A percentile compares a stretch with the other conserved stretches of the same genome.
Conservation (phyloP, 208 protist genomes). For the Acanthamoeba triangularis region DNA sequence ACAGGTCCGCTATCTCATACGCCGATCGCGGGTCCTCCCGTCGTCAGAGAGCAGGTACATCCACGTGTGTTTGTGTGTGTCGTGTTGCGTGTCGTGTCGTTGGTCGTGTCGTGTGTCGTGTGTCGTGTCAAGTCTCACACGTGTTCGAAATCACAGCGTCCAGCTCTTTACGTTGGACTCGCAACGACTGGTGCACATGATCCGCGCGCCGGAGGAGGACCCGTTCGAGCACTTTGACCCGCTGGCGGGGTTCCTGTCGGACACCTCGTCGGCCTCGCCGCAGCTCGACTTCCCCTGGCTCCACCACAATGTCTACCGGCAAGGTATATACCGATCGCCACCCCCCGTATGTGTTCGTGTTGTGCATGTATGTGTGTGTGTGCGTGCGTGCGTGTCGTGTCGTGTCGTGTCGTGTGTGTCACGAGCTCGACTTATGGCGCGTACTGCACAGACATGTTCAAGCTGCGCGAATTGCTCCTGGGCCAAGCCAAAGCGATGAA, state of each 20-base stretch:
- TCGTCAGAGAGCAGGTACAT: not conserved
- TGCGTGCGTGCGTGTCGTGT: not conserved
- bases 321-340: not conserved
- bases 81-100: too few species aligned
- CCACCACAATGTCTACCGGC: not conserved
- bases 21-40: not conserved
- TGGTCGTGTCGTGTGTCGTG: not conserved
- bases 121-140: not conserved
- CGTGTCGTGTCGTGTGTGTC: too few species aligned
- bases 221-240: constrained; percentile 42
- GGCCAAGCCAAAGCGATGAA: not conserved
- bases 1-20: constrained; percentile 19
- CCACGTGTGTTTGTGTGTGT: too few species aligned
- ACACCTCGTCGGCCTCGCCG: not conserved
- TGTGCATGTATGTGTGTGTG: not conserved
- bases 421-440: not conserved
- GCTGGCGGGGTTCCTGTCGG: not conserved
- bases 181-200: constrained; percentile 3
- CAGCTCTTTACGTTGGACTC: constrained; percentile 49
- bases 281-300: constrained; percentile 39
- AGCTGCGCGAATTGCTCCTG: not conserved
- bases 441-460: constrained; percentile 15
- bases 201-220: constrained; percentile 23
- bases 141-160: not conserved
- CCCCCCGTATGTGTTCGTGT: not conserved